These are phyloP conservation scores for Podospora conica DNA, from an alignment of 495 filamentous ascomycete genomes.

Conservation along the genomic window DNA sequence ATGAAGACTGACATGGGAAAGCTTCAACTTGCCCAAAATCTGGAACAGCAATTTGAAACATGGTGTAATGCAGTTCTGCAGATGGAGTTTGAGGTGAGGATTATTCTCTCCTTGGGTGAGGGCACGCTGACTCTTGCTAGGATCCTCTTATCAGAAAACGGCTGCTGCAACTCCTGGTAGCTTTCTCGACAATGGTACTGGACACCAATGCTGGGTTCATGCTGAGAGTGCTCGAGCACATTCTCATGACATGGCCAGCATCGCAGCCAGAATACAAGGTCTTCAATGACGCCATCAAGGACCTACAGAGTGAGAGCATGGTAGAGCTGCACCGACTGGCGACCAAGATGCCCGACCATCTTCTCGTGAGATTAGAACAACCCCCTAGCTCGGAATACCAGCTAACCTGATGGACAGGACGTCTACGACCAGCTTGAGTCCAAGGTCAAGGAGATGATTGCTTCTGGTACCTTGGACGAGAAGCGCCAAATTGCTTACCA, in stretches of 20 bases:
- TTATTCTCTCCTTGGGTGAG: background rate
- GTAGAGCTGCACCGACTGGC: constrained; percentile 85
- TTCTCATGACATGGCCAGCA: constrained; percentile 70
- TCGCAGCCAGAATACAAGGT: constrained; percentile 59
- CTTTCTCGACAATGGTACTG: constrained; percentile 77
- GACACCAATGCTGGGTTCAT: constrained; percentile 72
- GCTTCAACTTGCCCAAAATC: constrained; percentile 9
- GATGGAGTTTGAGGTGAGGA: constrained; percentile 62
- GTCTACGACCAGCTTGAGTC: constrained; percentile 82
- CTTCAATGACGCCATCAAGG: constrained; percentile 88
- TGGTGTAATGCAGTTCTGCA: constrained; percentile 75
- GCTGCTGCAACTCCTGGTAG: constrained; percentile 75
- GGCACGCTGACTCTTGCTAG: constrained; percentile 28
- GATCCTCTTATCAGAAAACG: constrained; percentile 84
- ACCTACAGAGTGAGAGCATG: constrained; percentile 73
- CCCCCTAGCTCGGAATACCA: background rate
- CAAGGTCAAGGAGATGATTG: constrained; percentile 75
- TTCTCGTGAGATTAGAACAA: constrained; percentile 51
- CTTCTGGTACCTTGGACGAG: constrained; percentile 66
- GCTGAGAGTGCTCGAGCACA: constrained; percentile 80
- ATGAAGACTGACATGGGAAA: constrained; percentile 3
- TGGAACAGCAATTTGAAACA: constrained; percentile 65
- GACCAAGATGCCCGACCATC: constrained; percentile 80
- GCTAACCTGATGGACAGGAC: constrained; percentile 34
- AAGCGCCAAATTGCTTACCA: constrained; percentile 60